phyloP scores from a whole-genome alignment of 2,329 filamentous ascomycete species.

The Colletotrichum sublineola region DNA sequence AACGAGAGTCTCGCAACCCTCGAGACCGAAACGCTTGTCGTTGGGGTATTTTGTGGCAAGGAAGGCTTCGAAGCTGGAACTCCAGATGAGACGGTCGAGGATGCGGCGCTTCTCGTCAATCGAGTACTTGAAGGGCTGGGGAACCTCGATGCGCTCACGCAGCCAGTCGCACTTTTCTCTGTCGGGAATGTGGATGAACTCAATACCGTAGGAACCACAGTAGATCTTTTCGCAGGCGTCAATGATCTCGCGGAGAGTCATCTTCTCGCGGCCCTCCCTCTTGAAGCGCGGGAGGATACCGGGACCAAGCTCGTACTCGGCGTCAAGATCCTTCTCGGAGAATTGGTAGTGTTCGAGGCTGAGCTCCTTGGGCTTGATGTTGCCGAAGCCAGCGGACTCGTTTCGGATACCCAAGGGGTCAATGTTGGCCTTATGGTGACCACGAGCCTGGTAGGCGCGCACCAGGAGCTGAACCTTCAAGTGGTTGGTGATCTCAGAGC shows the following conservation, averaged over 20 bases:
- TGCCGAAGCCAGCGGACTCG: slow-evolving; percentile 85
- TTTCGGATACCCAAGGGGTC: slow-evolving; percentile 95
- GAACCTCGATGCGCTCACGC: slow-evolving; percentile 92
- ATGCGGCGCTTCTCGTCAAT: slow-evolving; percentile 99
- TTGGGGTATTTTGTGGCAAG: slow-evolving; percentile 98
- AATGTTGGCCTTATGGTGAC: slow-evolving; percentile 98
- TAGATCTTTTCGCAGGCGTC: slow-evolving; percentile 94
- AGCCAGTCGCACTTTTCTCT: slow-evolving; percentile 99
- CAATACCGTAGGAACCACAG: slow-evolving; percentile 96
- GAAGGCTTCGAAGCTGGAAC: slow-evolving; percentile 96
- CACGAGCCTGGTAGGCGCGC: slow-evolving; percentile 96
- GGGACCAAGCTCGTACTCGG: slow-evolving; percentile 91
- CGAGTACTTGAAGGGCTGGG: slow-evolving; percentile 95
- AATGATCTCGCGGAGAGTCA: slow-evolving; percentile 96
- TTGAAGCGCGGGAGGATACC: slow-evolving; percentile 96
- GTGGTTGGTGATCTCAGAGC: slow-evolving; percentile 91
- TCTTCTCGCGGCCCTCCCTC: slow-evolving; percentile 89
- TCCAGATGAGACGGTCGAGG: slow-evolving; percentile 97
- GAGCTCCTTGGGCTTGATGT: slow-evolving; percentile 91
- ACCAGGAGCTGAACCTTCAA: slow-evolving; percentile 98
- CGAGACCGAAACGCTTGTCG: slow-evolving; percentile 98
- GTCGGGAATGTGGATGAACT: slow-evolving; percentile 99
- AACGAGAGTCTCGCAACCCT: slow-evolving; percentile 96
- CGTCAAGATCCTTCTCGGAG: slow-evolving; percentile 91
- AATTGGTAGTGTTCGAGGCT: slow-evolving; percentile 95